Base-by-base conservation (phyloP, 768 basidiomycete species). In the Dioszegia aurantiaca region DNA sequence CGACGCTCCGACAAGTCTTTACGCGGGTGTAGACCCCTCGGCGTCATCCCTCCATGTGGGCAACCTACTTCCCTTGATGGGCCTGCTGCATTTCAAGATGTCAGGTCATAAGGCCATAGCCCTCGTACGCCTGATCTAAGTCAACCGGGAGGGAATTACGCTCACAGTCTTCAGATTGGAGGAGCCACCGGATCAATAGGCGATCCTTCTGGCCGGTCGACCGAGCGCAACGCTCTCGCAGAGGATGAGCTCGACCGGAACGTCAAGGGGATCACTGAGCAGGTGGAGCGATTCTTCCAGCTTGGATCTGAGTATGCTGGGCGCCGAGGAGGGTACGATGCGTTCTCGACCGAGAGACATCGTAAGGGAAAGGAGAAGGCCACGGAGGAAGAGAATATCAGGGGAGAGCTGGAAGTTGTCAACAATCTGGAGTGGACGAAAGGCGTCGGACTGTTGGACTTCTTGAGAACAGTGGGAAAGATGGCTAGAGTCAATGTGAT, bases 171-270 rank as follows among this genome's bases (percentile, higher is more conserved):
- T 1, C 70, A 98, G 94, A 88, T 97, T 73, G 94, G 95, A 30
- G 92, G 91, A 0, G 93, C 91, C 9, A 98, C 94, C 0, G 95
- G 91, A 9, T 85, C 87, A n/a, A 86, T 99, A 43, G 95, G 95
- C 5, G 95, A 99, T 72, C 95, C 95, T 8, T 94, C 93, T 3
- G 94, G 95, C 1, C 83, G 93, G 33, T 81, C 82, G 4, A 84
- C 84, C 0, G 94, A 95, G 77, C 85, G 95, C 21, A 82, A 85
- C 54, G 81, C 84, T 3, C 83, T 90, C 4, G 80, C 85, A 33
- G 75, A 77, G 12, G 76, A 81, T 10, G 81, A 83, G 49, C 83
- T 92, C 3, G 80, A 83, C 37, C 62, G 78, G 51, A 97, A 98
- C 67, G 85, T 87, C 41, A 56, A 67, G 12, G 79, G 80, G 17